These are phyloP conservation scores for Orbilia quercus DNA, from an alignment of 2,329 filamentous ascomycete genomes.

Conservation along the genomic window DNA sequence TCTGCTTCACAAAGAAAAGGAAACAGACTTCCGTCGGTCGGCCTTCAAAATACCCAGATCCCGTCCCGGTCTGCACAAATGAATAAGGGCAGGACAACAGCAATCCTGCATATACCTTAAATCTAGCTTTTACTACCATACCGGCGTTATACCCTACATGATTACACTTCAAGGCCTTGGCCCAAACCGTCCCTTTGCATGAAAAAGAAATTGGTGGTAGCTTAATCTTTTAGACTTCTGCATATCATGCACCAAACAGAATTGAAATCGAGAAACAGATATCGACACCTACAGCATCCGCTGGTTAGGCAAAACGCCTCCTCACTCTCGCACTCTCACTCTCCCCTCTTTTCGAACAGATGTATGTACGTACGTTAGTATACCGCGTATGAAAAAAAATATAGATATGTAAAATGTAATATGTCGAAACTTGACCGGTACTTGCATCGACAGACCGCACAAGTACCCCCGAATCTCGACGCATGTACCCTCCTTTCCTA, in stretches of 20 bases:
- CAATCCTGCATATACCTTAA: slow-evolving; percentile 44
- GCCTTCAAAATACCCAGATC: slow-evolving; percentile 23
- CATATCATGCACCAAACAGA: slow-evolving; percentile 33
- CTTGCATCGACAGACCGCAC: slow-evolving; percentile 13
- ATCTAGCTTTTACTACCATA: slow-evolving; percentile 10
- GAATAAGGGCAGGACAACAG: slow-evolving; percentile 34
- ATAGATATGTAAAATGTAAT: neutral
- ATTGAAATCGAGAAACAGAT: slow-evolving; percentile 20
- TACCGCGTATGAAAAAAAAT: no score
- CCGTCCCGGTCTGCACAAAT: slow-evolving; percentile 26
- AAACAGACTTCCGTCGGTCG: neutral
- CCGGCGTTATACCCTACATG: no score
- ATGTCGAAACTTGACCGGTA: slow-evolving; percentile 23
- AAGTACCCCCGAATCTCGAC: slow-evolving; percentile 32
- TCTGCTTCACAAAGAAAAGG: neutral
- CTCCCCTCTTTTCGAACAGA: no score
- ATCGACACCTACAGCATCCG: no score
- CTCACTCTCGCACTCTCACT: no score
- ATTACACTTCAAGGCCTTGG: slow-evolving; percentile 7
- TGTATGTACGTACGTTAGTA: no score
- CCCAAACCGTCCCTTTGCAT: slow-evolving; percentile 28
- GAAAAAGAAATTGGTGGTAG: slow-evolving; percentile 8
- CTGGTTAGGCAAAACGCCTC: no score
- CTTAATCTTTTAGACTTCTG: slow-evolving; percentile 24
- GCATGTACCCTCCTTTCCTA: slow-evolving; percentile 26